A percentile compares a stretch with the other conserved stretches of the same genome.
Conservation (phyloP, 768 basidiomycete genomes). For the Leccinum subtestaceum region DNA sequence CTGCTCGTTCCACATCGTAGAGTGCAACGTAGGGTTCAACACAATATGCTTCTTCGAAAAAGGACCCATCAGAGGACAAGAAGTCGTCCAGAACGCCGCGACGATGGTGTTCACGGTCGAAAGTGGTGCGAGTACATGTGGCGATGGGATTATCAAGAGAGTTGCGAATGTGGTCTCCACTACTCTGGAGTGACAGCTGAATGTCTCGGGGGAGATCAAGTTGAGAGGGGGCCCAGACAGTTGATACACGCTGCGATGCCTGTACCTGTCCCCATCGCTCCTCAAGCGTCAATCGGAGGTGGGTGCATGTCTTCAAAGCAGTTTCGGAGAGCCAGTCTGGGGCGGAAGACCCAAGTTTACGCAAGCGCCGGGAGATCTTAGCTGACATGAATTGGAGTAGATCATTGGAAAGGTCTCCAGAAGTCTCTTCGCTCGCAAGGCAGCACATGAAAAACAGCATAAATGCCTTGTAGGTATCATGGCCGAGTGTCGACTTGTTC, state of each 20-base stretch:
- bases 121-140: background rate
- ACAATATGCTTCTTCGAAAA: slow-evolving; percentile 5
- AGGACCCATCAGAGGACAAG: slow-evolving; percentile 10
- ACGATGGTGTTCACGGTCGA: background rate
- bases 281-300: background rate
- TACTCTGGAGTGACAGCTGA: slow-evolving; percentile 30
- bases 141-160: slow-evolving; percentile 9
- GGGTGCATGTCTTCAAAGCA: background rate
- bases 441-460: slow-evolving; percentile 25
- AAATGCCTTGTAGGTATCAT: slow-evolving; percentile 30
- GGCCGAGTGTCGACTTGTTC: slow-evolving; percentile 9
- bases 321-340: background rate
- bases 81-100: slow-evolving; percentile 16
- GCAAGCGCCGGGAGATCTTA: background rate
- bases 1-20: slow-evolving; percentile 36
- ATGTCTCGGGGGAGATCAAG: slow-evolving; percentile 31
- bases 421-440: slow-evolving; percentile 6
- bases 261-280: background rate
- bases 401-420: background rate
- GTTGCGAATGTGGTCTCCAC: slow-evolving; percentile 27
- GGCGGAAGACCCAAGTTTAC: background rate
- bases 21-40: slow-evolving; percentile 21
- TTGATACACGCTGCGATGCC: slow-evolving; percentile 10
- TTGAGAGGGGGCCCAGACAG: slow-evolving; percentile 28
- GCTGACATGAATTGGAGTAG: background rate